Evolutionary conservation across 1,139 yeast genomes (phyloP).

Genomic region (Hanseniaspora gamundiae): DNA sequence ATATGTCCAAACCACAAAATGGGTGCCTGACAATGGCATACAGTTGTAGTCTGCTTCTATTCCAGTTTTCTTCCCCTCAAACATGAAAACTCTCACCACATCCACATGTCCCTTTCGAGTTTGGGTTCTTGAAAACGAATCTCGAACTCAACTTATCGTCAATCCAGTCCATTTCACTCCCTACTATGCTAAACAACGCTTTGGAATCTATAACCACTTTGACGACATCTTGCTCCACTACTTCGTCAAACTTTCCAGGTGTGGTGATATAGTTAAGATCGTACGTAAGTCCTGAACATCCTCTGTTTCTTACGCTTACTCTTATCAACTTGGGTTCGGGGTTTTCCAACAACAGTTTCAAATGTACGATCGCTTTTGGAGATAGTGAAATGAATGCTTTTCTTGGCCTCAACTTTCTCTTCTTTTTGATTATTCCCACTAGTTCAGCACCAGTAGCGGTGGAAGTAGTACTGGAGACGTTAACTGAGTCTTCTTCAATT

Average conservation of each 20-base stretch:
- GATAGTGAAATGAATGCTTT: conserved; percentile 80
- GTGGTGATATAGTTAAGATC: conserved; percentile 78
- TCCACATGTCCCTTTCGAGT: conserved; percentile 95
- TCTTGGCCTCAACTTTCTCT: conserved; percentile 67
- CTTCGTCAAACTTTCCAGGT: conserved; percentile 90
- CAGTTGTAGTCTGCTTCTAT: not conserved
- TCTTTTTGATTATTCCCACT: conserved; percentile 28
- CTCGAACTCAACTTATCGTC: conserved; percentile 84
- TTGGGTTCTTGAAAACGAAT: conserved; percentile 88
- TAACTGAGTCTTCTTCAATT: conserved; percentile 2
- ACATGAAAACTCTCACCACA: conserved; percentile 99
- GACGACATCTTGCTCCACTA: conserved; percentile 86
- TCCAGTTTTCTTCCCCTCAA: conserved; percentile 21
- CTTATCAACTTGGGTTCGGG: conserved; percentile 85
- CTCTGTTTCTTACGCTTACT: conserved; percentile 90
- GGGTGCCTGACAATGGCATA: not conserved
- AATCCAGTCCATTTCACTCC: conserved; percentile 97
- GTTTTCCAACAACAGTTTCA: conserved; percentile 51
- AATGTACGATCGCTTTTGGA: conserved; percentile 60
- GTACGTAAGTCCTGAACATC: conserved; percentile 91
- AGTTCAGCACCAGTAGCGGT: conserved; percentile 24
- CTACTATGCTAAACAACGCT: conserved; percentile 89
- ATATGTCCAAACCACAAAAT: too few relatives aligned
- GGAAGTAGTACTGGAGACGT: conserved; percentile 31
- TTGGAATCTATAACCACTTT: conserved; percentile 88